These are phyloP conservation scores for Talaromyces verruculosus DNA, from an alignment of 2,329 filamentous ascomycete genomes.

Conservation along the genomic window DNA sequence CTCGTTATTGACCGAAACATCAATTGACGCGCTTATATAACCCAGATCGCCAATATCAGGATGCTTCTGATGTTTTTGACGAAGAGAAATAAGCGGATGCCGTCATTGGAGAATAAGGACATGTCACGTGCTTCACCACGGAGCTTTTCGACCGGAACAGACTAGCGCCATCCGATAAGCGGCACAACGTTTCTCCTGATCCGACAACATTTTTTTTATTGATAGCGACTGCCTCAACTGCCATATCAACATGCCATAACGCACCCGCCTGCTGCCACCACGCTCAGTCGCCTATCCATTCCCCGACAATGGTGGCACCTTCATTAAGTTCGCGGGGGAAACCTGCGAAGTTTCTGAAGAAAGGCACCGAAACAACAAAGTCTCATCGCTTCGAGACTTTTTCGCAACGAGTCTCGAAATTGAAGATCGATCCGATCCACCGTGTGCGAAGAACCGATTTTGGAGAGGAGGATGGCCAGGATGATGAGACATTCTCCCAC, in stretches of 20 bases:
- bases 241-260: conserved; percentile 28
- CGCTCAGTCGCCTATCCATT: neutral
- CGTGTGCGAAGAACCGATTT: conserved; percentile 79
- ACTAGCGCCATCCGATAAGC: conserved; percentile 19
- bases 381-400: conserved; percentile 92
- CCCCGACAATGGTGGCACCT: conserved; percentile 47
- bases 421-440: conserved; percentile 91
- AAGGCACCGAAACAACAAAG: conserved; percentile 71
- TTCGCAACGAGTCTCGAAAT: conserved; percentile 81
- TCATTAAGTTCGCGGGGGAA: conserved; percentile 68
- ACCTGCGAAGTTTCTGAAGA: conserved; percentile 65
- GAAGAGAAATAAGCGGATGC: conserved; percentile 15
- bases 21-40: neutral
- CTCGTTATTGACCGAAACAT: no score
- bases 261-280: conserved; percentile 28
- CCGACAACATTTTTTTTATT: conserved; percentile 21
- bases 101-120: conserved; percentile 19
- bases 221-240: conserved; percentile 13
- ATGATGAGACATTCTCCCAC: conserved; percentile 76
- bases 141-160: conserved; percentile 14
- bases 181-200: conserved; percentile 42
- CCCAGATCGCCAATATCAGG: neutral
- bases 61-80: neutral
- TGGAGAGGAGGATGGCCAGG: conserved; percentile 72
- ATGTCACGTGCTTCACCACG: conserved; percentile 16